phyloP scores from a whole-genome alignment of 2,329 filamentous ascomycete genomes.

The Raffaelea deltoideospora region DNA sequence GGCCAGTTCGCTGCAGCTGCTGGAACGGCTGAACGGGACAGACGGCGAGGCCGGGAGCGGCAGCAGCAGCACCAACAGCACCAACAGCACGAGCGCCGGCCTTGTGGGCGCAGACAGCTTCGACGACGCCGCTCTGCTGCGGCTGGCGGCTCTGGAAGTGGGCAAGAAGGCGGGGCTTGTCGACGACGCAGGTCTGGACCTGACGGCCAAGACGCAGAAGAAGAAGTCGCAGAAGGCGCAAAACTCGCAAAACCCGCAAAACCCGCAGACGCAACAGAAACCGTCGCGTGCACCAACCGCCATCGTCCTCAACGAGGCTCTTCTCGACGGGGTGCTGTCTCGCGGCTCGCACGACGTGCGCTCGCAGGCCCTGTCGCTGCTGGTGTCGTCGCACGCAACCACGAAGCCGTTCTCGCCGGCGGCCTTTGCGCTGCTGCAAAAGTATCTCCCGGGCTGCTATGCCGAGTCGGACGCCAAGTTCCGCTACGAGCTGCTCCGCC shows the following conservation, averaged over 20 bases:
- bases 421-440: conserved; percentile 46
- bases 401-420: conserved; percentile 54
- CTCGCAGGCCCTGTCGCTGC: conserved; percentile 65
- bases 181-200: conserved; percentile 42
- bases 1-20: conserved; percentile 35
- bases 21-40: conserved; percentile 32
- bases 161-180: conserved; percentile 57
- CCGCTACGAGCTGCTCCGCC: conserved; percentile 62
- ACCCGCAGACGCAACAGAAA: conserved; percentile 7
- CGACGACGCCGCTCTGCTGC: conserved; percentile 40
- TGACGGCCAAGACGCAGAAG: neutral
- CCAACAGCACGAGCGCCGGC: no score
- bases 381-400: conserved; percentile 60
- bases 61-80: conserved; percentile 13
- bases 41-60: neutral
- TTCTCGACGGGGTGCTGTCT: conserved; percentile 36
- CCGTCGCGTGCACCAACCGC: no score
- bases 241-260: neutral
- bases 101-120: no score
- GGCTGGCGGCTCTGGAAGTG: conserved; percentile 52
- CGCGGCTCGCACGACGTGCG: conserved; percentile 51
- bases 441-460: conserved; percentile 56
- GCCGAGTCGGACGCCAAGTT: conserved; percentile 78
- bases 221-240: conserved; percentile 7
- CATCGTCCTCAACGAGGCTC: conserved; percentile 21